Percentiles rank a stretch among this genome's conserved stretches.
Conservation (phyloP, 495 filamentous ascomycete species). For the Podospora appendiculata region DNA sequence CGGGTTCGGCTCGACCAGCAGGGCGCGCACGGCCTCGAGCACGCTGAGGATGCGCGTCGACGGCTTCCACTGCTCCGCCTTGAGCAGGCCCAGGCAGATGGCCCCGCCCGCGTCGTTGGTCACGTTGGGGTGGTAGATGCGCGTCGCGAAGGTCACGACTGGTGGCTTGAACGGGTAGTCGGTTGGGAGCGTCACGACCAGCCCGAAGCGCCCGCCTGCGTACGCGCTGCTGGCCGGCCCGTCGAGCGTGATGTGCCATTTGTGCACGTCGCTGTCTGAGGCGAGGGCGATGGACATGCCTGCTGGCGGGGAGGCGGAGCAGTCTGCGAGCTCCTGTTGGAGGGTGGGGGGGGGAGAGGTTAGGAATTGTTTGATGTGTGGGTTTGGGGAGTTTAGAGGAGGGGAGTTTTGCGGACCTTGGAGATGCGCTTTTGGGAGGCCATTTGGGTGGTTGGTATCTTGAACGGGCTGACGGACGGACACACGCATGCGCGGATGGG, state of each 20-base stretch:
- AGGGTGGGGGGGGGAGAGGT: neutral
- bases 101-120: slow-evolving; percentile 83
- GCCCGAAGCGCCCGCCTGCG: slow-evolving; percentile 70
- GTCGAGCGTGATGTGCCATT: slow-evolving; percentile 73
- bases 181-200: slow-evolving; percentile 66
- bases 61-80: slow-evolving; percentile 92
- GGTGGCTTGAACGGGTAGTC: slow-evolving; percentile 97
- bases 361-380: too few relatives aligned
- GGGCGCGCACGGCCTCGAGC: slow-evolving; percentile 66
- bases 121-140: slow-evolving; percentile 97
- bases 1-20: slow-evolving; percentile 81
- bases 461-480: neutral
- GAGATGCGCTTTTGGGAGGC: slow-evolving; percentile 53
- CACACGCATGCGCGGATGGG: too few relatives aligned
- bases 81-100: slow-evolving; percentile 88
- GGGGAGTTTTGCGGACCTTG: slow-evolving; percentile 40
- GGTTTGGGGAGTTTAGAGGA: too few relatives aligned
- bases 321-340: slow-evolving; percentile 62
- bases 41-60: slow-evolving; percentile 68
- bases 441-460: slow-evolving; percentile 20
- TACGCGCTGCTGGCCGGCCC: slow-evolving; percentile 69
- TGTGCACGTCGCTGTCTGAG: slow-evolving; percentile 68
- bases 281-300: slow-evolving; percentile 60
- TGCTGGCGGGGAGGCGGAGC: slow-evolving; percentile 52
- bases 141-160: slow-evolving; percentile 77